Conservation (phyloP, 2,329 filamentous ascomycete species). For the Lachnellula occidentalis region DNA sequence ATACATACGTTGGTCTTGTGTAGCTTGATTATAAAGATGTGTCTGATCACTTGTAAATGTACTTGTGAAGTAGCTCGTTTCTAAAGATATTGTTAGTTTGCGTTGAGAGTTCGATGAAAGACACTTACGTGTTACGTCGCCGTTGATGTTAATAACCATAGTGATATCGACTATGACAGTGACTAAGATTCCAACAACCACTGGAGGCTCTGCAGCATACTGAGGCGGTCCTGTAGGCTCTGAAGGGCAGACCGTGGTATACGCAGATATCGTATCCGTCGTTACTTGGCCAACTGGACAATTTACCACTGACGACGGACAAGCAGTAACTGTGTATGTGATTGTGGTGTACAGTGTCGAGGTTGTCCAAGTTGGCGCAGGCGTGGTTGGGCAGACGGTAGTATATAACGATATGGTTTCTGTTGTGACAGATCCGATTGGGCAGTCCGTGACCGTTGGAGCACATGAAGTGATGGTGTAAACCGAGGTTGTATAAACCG, state of each 20-base stretch:
- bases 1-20: constrained; percentile 3
- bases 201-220: neutral
- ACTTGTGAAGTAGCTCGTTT: constrained; percentile 6
- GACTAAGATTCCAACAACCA: constrained; percentile 8
- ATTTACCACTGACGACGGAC: constrained; percentile 2
- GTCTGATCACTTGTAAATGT: constrained; percentile 6
- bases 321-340: constrained; percentile 9
- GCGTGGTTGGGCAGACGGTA: constrained; percentile 5
- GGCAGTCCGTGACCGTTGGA: neutral
- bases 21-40: constrained; percentile 3
- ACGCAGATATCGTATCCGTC: constrained; percentile 24
- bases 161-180: constrained; percentile 8
- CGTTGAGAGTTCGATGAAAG: neutral
- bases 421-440: neutral
- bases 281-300: constrained; percentile 23
- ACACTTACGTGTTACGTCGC: neutral
- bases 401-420: neutral
- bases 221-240: neutral
- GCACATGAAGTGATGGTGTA: neutral
- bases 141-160: neutral
- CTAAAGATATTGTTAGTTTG: neutral
- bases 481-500: neutral
- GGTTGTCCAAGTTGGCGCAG: neutral
- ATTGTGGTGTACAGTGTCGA: constrained; percentile 11
- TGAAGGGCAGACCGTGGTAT: constrained; percentile 14